Evolutionary conservation across 176 grass and related monocot species (phyloP).

Genomic region (Luzula sylvatica): DNA sequence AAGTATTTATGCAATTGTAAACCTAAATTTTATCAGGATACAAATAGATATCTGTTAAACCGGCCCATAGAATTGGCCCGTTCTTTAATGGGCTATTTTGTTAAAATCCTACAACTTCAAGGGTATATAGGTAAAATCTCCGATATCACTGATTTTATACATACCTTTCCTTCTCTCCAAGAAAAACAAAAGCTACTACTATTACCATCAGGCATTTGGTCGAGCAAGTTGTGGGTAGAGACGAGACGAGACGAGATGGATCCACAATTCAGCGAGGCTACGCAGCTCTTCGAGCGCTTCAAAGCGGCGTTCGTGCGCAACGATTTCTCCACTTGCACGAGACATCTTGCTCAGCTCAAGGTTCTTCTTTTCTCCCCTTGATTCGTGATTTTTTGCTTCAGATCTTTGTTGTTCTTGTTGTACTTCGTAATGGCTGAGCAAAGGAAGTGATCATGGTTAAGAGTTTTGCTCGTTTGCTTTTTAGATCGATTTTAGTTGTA

Average conservation of each 20-base stretch:
- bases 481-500: not conserved
- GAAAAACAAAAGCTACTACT: not conserved
- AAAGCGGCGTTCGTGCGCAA: constrained; percentile 28
- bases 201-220: not conserved
- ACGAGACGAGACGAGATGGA: constrained; percentile 22
- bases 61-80: constrained; percentile 1
- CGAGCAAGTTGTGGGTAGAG: not conserved
- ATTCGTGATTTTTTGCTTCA: not conserved
- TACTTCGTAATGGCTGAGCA: not conserved
- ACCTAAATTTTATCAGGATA: no score
- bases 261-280: constrained; percentile 36
- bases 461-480: not conserved
- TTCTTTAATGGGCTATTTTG: constrained; percentile 4
- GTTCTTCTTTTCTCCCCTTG: constrained; percentile 15
- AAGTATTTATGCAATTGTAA: no score
- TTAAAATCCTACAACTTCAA: not conserved
- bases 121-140: not conserved
- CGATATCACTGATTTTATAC: not conserved
- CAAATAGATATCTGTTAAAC: no score
- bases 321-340: constrained; percentile 30
- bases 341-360: constrained; percentile 56
- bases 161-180: constrained; percentile 28
- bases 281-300: constrained; percentile 40
- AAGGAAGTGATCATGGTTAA: not conserved
- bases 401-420: not conserved